Percentiles rank a stretch among this genome's conserved stretches.
Conservation (phyloP, 306 rosid species). For the Luffa acutangula region DNA sequence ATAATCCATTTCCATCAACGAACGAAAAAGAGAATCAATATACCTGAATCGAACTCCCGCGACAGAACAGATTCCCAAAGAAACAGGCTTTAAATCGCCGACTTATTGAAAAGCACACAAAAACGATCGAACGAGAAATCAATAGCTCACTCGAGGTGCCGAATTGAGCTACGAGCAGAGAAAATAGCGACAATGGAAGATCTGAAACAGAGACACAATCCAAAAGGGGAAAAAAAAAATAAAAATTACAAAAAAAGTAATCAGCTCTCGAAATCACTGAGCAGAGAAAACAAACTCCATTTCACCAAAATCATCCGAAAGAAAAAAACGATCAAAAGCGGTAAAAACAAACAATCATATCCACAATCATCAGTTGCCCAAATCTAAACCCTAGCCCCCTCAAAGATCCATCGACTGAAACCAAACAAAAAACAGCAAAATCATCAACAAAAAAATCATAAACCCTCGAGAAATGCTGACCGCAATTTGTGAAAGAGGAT, state of each 20-base stretch:
- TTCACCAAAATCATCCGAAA: not conserved
- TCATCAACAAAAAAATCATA: not conserved
- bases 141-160: slow-evolving; percentile 20
- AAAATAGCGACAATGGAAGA: slow-evolving; percentile 19
- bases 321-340: not conserved
- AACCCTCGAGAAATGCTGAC: slow-evolving; percentile 19
- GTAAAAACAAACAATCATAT: not conserved
- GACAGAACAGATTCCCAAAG: slow-evolving; percentile 14
- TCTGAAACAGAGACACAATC: slow-evolving; percentile 23
- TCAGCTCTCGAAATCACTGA: not conserved
- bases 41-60: slow-evolving; percentile 32
- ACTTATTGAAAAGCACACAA: slow-evolving; percentile 9
- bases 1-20: slow-evolving; percentile 4
- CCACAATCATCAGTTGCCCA: not conserved
- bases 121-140: slow-evolving; percentile 14
- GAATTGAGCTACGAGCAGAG: slow-evolving; percentile 24
- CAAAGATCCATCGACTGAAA: not conserved
- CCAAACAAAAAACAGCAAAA: not conserved
- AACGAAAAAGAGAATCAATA: not conserved
- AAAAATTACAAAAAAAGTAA: not conserved
- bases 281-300: not conserved
- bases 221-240: not conserved
- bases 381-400: slow-evolving; percentile 9
- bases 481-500: slow-evolving; percentile 22
- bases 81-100: slow-evolving; percentile 17